phyloP scores from a whole-genome alignment of 164 flowering plant genomes.

The Stephania cephalantha region DNA sequence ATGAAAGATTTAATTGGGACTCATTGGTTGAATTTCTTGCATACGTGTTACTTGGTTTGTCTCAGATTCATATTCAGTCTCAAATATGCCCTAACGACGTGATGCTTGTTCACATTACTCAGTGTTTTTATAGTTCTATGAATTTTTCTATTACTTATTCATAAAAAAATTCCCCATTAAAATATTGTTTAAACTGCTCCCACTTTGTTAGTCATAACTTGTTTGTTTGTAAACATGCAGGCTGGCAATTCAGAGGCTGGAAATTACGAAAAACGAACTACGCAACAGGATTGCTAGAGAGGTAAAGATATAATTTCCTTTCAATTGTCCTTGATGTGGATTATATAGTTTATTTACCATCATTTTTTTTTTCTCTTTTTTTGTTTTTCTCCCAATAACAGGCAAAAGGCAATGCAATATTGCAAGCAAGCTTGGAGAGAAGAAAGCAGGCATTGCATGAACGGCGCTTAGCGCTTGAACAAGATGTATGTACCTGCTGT shows the following conservation, averaged over 20 bases:
- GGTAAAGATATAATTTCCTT: slow-evolving; percentile 32
- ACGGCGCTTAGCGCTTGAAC: slow-evolving; percentile 96
- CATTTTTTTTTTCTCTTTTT: slow-evolving; percentile 4
- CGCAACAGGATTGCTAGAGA: slow-evolving; percentile 93
- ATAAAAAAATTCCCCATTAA: neutral
- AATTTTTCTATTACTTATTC: too few species aligned
- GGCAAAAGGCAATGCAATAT: slow-evolving; percentile 96
- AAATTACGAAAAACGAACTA: slow-evolving; percentile 86
- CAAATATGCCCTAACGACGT: neutral
- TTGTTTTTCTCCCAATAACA: slow-evolving; percentile 12
- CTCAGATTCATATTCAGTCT: neutral
- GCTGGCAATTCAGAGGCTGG: slow-evolving; percentile 97
- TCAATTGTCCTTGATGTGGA: slow-evolving; percentile 1
- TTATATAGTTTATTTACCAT: slow-evolving; percentile 10
- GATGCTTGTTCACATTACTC: neutral
- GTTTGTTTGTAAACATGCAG: slow-evolving; percentile 33
- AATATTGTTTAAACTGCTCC: neutral
- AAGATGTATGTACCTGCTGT: slow-evolving; percentile 60
- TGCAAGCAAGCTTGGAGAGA: slow-evolving; percentile 98
- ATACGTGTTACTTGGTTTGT: too few species aligned
- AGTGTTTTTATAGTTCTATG: neutral
- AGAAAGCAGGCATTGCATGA: slow-evolving; percentile 98
- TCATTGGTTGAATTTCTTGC: too few species aligned
- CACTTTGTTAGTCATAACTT: neutral
- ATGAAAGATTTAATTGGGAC: neutral